A percentile compares a stretch with the other conserved stretches of the same genome.
Evolutionary conservation across 2,329 filamentous ascomycete genomes (phyloP).

Genomic region (Didymella segeticola): DNA sequence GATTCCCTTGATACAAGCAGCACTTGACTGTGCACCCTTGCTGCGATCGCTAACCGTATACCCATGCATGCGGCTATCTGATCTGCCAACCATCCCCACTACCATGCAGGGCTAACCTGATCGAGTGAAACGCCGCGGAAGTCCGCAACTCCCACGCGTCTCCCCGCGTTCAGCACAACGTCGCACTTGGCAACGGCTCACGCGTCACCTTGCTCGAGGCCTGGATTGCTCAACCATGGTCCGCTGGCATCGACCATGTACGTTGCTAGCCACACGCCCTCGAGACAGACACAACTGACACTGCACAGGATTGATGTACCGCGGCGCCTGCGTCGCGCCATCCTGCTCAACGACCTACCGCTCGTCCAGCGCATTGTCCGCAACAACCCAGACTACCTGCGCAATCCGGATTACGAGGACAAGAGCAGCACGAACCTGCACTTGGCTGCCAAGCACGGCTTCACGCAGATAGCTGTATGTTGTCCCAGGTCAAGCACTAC

Average conservation of each 20-base stretch:
- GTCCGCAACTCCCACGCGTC: slow-evolving; percentile 20
- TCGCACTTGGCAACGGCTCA: slow-evolving; percentile 11
- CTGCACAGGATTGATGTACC: slow-evolving; percentile 73
- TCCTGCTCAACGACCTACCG: slow-evolving; percentile 74
- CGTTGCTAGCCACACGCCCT: no score
- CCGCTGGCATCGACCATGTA: slow-evolving; percentile 32
- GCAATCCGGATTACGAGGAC: slow-evolving; percentile 78
- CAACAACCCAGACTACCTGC: slow-evolving; percentile 72
- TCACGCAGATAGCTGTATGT: slow-evolving; percentile 67
- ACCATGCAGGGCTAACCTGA: slow-evolving; percentile 25
- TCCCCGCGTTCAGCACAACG: slow-evolving; percentile 19
- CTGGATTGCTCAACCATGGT: slow-evolving; percentile 35
- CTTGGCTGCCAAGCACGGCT: slow-evolving; percentile 76
- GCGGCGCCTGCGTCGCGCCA: slow-evolving; percentile 80
- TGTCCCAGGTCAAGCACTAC: neutral
- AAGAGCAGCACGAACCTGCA: slow-evolving; percentile 86
- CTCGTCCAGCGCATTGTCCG: slow-evolving; percentile 79
- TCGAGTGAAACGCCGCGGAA: slow-evolving; percentile 32
- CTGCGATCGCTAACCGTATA: neutral
- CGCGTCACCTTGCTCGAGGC: slow-evolving; percentile 7
- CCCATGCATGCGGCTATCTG: neutral
- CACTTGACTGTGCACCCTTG: no score
- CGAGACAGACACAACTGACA: neutral
- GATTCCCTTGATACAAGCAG: no score
- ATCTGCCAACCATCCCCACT: slow-evolving; percentile 23